A percentile compares a stretch with the other conserved stretches of the same genome.
Conservation (phyloP, 345 rosid species). For the Eucalyptus sideroxylon region DNA sequence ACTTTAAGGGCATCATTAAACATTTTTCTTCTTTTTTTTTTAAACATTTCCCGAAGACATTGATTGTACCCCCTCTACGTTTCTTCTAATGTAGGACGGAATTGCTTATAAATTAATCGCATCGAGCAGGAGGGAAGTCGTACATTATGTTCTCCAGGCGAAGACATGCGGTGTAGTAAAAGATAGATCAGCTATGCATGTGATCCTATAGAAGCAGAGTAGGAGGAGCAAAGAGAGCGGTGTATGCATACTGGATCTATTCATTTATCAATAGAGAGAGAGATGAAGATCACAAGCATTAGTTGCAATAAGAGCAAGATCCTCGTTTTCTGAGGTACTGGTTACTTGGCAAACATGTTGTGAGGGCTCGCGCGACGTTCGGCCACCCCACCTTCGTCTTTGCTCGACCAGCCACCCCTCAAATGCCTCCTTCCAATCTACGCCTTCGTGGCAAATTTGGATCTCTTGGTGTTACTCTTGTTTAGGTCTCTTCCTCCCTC, state of each 20-base stretch:
- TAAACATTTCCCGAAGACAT: neutral
- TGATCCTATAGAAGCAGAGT: neutral
- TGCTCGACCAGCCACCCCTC: neutral
- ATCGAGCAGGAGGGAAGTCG: neutral
- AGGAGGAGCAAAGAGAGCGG: neutral
- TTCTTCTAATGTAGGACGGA: neutral
- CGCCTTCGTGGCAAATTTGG: neutral
- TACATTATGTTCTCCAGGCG: neutral
- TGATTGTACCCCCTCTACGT: neutral
- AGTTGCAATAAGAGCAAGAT: neutral
- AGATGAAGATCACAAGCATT: neutral
- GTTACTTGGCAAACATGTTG: slow-evolving; percentile 19
- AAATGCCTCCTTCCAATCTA: neutral
- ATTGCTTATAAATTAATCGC: neutral
- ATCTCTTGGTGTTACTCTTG: slow-evolving; percentile 8
- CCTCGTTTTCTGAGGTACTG: slow-evolving; percentile 23
- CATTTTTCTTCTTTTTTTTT: too few species aligned
- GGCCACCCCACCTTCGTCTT: slow-evolving; percentile 16
- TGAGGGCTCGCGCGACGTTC: slow-evolving; percentile 8
- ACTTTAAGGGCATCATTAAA: neutral
- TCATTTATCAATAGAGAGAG: neutral
- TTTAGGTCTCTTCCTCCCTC: neutral
- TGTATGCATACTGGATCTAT: neutral
- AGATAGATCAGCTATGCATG: neutral
- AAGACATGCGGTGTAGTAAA: neutral